Evolutionary conservation across 495 filamentous ascomycete species (phyloP).

Genomic region (Rhizodiscina lignyota): DNA sequence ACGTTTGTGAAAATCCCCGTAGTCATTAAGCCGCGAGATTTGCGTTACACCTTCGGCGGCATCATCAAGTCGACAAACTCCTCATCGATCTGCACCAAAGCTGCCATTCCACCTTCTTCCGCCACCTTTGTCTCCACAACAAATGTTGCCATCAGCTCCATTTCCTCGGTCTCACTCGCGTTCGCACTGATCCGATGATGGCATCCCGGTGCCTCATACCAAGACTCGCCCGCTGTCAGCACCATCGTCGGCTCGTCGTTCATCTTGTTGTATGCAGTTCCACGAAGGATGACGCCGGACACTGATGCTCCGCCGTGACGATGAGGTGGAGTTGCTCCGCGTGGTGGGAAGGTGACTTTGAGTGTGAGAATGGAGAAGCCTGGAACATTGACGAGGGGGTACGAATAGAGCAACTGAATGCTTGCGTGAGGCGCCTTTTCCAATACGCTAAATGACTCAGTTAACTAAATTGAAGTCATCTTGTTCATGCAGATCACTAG

Average conservation of each 20-base stretch:
- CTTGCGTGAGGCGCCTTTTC: too few relatives aligned
- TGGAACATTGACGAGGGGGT: slow-evolving; percentile 20
- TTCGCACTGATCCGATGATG: slow-evolving; percentile 28
- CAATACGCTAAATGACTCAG: too few relatives aligned
- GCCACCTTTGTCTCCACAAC: slow-evolving; percentile 20
- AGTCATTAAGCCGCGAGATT: too few relatives aligned
- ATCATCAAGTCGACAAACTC: slow-evolving; percentile 12
- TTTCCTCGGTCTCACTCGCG: slow-evolving; percentile 20
- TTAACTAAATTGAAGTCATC: too few relatives aligned
- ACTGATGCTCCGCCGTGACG: slow-evolving; percentile 23
- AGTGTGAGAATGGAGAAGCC: slow-evolving; percentile 21
- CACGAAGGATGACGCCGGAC: slow-evolving; percentile 19
- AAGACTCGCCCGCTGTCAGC: slow-evolving; percentile 16
- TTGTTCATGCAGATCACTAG: too few relatives aligned
- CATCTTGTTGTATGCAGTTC: slow-evolving; percentile 25
- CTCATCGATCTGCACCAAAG: slow-evolving; percentile 18
- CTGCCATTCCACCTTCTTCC: slow-evolving; percentile 17
- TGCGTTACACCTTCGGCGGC: too few relatives aligned
- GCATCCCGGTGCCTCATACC: slow-evolving; percentile 29
- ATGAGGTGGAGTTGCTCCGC: slow-evolving; percentile 26
- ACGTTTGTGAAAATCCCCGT: too few relatives aligned
- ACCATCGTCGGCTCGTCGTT: slow-evolving; percentile 21
- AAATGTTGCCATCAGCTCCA: slow-evolving; percentile 17
- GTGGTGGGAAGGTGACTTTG: slow-evolving; percentile 21
- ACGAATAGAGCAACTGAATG: slow-evolving; percentile 16